phyloP scores from a whole-genome alignment of 805 yeast genomes.

The Ogataea siamensis region DNA sequence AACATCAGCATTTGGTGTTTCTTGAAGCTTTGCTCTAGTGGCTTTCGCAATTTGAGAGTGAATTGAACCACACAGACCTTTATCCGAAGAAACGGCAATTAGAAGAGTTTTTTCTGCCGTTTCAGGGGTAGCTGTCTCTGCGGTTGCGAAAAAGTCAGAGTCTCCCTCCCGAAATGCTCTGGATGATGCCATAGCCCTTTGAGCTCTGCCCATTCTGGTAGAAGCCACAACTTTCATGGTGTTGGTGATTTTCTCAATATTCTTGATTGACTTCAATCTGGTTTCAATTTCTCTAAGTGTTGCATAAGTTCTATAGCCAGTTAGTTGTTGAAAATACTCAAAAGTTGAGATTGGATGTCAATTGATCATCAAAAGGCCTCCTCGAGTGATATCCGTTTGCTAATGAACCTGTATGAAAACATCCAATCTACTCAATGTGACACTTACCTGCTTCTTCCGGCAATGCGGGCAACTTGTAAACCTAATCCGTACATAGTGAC shows the following conservation, averaged over 20 bases:
- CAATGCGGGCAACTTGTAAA: slow-evolving; percentile 48
- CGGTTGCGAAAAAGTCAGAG: slow-evolving; percentile 70
- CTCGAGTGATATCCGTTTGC: too few relatives aligned
- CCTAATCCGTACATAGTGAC: slow-evolving; percentile 52
- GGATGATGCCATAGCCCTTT: slow-evolving; percentile 87
- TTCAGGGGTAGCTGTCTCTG: slow-evolving; percentile 66
- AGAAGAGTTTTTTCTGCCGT: slow-evolving; percentile 60
- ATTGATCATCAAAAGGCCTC: too few relatives aligned
- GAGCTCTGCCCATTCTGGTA: slow-evolving; percentile 93
- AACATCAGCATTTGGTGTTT: slow-evolving; percentile 67
- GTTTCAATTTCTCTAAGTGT: slow-evolving; percentile 98
- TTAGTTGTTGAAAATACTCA: slow-evolving; percentile 13
- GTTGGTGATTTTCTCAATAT: slow-evolving; percentile 98
- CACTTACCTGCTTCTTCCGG: slow-evolving; percentile 49
- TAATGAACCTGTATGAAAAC: neutral
- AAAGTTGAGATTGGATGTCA: too few relatives aligned
- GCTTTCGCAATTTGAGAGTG: slow-evolving; percentile 93
- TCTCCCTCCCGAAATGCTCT: slow-evolving; percentile 83
- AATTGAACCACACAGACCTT: slow-evolving; percentile 98
- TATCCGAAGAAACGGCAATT: slow-evolving; percentile 91
- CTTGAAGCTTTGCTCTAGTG: slow-evolving; percentile 66
- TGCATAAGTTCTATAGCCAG: slow-evolving; percentile 75
- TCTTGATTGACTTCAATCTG: slow-evolving; percentile 96
- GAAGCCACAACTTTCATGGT: slow-evolving; percentile 99
- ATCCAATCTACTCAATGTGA: neutral